Evolutionary conservation across 192 early-diverging fungal species (phyloP), one percentile per base, ranked within the genome.

Genomic region (Kickxella alabastrina): DNA sequence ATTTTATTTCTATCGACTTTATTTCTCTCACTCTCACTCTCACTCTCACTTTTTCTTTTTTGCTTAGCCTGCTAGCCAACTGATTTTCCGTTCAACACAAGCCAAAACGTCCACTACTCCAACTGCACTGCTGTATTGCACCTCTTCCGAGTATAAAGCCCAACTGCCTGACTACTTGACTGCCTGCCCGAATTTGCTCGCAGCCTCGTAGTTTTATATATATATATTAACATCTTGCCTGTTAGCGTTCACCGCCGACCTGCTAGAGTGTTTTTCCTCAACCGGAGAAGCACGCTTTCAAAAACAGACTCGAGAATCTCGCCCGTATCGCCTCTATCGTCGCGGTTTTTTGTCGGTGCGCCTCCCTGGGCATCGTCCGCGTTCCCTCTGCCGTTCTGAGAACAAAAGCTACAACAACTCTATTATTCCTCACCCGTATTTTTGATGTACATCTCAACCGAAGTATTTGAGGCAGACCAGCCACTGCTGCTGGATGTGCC

Each of bases 291-390:
- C 51, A 43, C 57, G 25, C 32, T 34, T 45, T 23, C 49, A 44
- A 47, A 41, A 13, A 59, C 47, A 43, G 10, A 27, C 41, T 14
- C 26, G 17, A 57, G 49, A 47, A 68, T 68, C 54, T 31, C 44
- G 18, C 59, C 24, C 17, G 29, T 44, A 43, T 39, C 50, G 45
- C 50, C 46, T 41, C 49, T 41, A 37, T 41, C 59, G 49, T 56
- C 52, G 50, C 66, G 54, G 53, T 62, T 38, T 41, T 57, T 68
- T 47, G 49, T 49, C 25, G 59, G 55, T 25, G 66, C 66, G 54
- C 66, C 66, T 17, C 66, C 66, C 43, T 68, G 66, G 66, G 59
- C 59, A 43, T 42, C 40, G 19, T 22, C 35, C 28, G 54, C 62
- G 48, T 18, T 27, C 38, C 14, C 24, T 8, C 62, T 31, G 39